Percentiles rank a stretch among this genome's conserved stretches.
Evolutionary conservation across 1,284 basidiomycete species (phyloP).

Genomic region (Ustilago loliicola): DNA sequence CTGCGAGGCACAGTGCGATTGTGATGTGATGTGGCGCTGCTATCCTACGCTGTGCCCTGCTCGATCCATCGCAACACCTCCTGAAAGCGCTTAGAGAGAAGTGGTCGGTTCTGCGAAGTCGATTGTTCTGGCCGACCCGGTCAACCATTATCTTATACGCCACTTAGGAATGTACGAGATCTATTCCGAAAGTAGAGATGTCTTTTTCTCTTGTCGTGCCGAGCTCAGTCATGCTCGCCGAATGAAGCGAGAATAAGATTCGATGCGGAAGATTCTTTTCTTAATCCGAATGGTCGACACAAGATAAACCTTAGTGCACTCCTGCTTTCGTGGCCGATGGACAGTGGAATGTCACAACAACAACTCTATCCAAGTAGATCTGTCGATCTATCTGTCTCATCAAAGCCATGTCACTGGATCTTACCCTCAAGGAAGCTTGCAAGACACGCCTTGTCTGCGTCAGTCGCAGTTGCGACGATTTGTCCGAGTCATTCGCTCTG

Average conservation of each 20-base stretch:
- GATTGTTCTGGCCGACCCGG: neutral
- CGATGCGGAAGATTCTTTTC: slow-evolving; percentile 15
- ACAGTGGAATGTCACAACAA: neutral
- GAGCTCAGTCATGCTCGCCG: neutral
- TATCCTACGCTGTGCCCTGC: too few species aligned
- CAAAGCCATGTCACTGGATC: neutral
- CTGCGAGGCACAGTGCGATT: neutral
- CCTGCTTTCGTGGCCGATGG: neutral
- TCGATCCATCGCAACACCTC: too few species aligned
- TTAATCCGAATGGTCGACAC: neutral
- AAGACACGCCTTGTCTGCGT: slow-evolving; percentile 13
- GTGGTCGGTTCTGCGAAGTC: neutral
- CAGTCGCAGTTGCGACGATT: neutral
- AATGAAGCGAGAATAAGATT: neutral
- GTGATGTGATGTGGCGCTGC: too few species aligned
- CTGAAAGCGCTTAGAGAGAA: too few species aligned
- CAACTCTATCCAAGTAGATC: neutral
- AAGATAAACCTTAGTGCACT: neutral
- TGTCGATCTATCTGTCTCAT: slow-evolving; percentile 8
- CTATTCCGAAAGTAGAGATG: slow-evolving; percentile 2
- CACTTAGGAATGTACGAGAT: slow-evolving; percentile 1
- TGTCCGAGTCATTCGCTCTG: neutral
- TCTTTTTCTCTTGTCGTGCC: neutral
- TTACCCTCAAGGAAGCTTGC: neutral
- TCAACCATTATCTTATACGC: too few species aligned